Percentiles rank a stretch among this genome's conserved stretches.
These are phyloP conservation scores for Flaveria bidentis DNA, from an alignment of 129 eudicot species.

Conservation along the genomic window DNA sequence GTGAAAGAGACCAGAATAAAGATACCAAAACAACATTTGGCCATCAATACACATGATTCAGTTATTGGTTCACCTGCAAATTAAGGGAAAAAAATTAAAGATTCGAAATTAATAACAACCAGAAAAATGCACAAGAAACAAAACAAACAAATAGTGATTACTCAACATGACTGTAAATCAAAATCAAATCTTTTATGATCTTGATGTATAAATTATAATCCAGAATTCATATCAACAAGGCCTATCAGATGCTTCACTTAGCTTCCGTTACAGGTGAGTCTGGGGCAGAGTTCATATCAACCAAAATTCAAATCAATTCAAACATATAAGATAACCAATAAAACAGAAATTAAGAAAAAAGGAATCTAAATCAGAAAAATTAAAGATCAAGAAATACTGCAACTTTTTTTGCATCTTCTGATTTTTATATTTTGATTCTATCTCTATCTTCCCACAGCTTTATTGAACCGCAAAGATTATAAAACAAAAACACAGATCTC, in stretches of 20 bases:
- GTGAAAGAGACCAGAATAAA: too few species aligned
- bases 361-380: not conserved
- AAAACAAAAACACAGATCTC: conserved; percentile 20
- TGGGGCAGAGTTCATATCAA: too few species aligned
- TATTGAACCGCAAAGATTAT: conserved; percentile 72
- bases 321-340: too few species aligned
- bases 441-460: conserved; percentile 96
- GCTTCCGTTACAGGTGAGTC: too few species aligned
- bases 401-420: not conserved
- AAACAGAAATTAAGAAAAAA: not conserved
- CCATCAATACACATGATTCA: not conserved
- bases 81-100: not conserved
- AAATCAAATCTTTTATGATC: not conserved
- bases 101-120: not conserved
- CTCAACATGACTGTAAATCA: not conserved
- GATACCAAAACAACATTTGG: not conserved
- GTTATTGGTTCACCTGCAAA: not conserved
- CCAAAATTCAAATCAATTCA: not conserved
- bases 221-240: not conserved
- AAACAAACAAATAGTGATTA: not conserved
- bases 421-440: conserved; percentile 51
- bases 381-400: not conserved
- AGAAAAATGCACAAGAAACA: too few species aligned
- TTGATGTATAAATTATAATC: not conserved
- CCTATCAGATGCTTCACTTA: too few species aligned